Evolutionary conservation across 31 red algal species (phyloP), one percentile per base, ranked within the genome.

Genomic region (Bonnemaisonia californica): DNA sequence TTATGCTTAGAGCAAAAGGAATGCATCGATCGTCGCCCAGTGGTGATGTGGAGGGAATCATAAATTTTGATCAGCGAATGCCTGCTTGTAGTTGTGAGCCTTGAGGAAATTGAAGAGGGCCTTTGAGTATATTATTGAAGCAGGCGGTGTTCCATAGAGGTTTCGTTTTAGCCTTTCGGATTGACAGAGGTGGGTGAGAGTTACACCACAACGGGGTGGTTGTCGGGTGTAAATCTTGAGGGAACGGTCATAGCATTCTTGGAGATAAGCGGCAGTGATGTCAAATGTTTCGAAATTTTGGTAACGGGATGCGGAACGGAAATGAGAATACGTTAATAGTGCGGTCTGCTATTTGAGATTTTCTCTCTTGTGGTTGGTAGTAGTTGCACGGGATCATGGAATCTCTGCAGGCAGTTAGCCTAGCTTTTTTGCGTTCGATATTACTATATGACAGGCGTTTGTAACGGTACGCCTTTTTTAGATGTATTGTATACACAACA

Each of bases 121-220:
- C 1, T 23, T 23, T 2, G 7, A 30, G 61, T 48, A 81, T n/a
- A 30, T 33, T 5, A 40, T 0, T 9, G 45, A 29, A 23, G 74
- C 74, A n/a, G 54, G 3, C 40, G 77, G 61, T 54, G 60, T 81
- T 1, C 77, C 41, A 24, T 81, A 81, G 2, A 81, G n/a, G 77
- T 81, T 81, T 3, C 61, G 1, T 81, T 51, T 27, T 13, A 81
- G 60, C 45, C 34, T 1, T 45, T 37, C 55, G 2, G 36, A 2
- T 2, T 5, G 56, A 23, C 51, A 21, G 5, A 23, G 58, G 61
- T 81, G 60, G 2, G 29, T 54, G 61, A 7, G 69, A 48, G 5
- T 29, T 23, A 54, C 81, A 65, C 66, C 57, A 31, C 57, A 83
- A 21, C 66, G 29, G 4, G 30, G 48, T 35, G 34, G 23, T 37